Percentiles rank a stretch among this genome's conserved stretches.
These are phyloP conservation scores for Colletotrichum karsti DNA, from an alignment of 2,329 filamentous ascomycete genomes.

Conservation along the genomic window DNA sequence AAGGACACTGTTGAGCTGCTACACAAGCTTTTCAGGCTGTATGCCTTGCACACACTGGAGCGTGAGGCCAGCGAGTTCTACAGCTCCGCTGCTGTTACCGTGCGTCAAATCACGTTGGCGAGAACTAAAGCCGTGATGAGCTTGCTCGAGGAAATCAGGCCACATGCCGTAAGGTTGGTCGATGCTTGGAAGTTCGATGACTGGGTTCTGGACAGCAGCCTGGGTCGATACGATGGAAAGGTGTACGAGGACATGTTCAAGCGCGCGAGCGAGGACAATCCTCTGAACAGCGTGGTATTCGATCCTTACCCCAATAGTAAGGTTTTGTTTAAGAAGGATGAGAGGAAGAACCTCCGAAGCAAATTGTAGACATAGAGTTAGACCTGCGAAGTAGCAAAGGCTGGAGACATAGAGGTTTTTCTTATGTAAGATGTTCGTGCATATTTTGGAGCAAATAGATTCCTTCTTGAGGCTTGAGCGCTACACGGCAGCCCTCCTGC, in stretches of 20 bases:
- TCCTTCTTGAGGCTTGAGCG: no score
- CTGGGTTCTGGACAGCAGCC: slow-evolving; percentile 77
- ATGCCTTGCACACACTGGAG: slow-evolving; percentile 71
- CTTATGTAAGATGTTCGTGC: no score
- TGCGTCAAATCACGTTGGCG: slow-evolving; percentile 76
- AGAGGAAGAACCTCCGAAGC: slow-evolving; percentile 49
- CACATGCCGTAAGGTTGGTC: slow-evolving; percentile 76
- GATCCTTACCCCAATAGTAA: slow-evolving; percentile 75
- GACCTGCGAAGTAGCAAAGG: no score
- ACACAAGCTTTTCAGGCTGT: slow-evolving; percentile 84
- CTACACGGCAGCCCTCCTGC: no score
- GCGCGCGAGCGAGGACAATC: slow-evolving; percentile 76
- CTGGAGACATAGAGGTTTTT: no score
- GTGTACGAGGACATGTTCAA: slow-evolving; percentile 83
- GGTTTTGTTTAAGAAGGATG: slow-evolving; percentile 68
- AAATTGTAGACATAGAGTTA: slow-evolving; percentile 62
- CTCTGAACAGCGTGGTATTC: slow-evolving; percentile 75
- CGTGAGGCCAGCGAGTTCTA: slow-evolving; percentile 78
- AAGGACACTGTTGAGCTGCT: slow-evolving; percentile 65
- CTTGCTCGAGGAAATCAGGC: slow-evolving; percentile 75
- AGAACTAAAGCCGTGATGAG: slow-evolving; percentile 83
- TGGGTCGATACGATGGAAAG: slow-evolving; percentile 77
- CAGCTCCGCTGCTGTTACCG: slow-evolving; percentile 72
- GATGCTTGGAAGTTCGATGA: slow-evolving; percentile 82
- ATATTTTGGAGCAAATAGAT: no score